phyloP scores from a whole-genome alignment of 352 stramenopile genomes.

The Elongisporangium anandrum region DNA sequence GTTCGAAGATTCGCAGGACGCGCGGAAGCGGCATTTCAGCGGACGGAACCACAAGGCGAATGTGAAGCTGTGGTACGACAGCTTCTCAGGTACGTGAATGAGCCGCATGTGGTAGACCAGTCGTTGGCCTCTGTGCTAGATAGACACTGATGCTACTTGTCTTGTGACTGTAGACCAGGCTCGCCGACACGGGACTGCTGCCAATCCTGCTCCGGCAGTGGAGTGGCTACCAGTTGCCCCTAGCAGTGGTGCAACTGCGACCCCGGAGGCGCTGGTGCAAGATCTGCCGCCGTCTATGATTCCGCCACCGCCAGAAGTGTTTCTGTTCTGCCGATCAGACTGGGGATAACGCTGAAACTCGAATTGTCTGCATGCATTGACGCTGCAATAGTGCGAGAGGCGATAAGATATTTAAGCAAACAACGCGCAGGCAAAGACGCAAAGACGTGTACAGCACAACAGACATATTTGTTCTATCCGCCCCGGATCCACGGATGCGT shows the following conservation, averaged over 20 bases:
- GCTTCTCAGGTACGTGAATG: conserved; percentile 46
- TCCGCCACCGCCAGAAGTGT: conserved; percentile 43
- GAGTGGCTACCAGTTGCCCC: conserved; percentile 1
- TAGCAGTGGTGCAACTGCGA: not conserved
- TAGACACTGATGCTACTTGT: not conserved
- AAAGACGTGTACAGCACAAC: not conserved
- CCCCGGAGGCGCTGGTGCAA: conserved; percentile 8
- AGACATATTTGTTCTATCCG: conserved; percentile 24
- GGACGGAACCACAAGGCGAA: conserved; percentile 77
- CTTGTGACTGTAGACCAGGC: conserved; percentile 36
- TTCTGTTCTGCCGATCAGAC: conserved; percentile 37
- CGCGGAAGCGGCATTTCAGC: conserved; percentile 54
- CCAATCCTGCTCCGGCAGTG: not conserved
- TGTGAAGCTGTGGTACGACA: conserved; percentile 85
- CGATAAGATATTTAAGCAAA: not conserved
- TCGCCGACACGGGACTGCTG: conserved; percentile 11
- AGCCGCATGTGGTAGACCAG: no score
- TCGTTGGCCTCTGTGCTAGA: no score
- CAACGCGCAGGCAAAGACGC: not conserved
- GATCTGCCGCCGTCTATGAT: conserved; percentile 73
- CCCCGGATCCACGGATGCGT: conserved; percentile 79
- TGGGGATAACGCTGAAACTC: conserved; percentile 38
- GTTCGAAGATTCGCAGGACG: conserved; percentile 75
- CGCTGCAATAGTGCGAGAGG: not conserved
- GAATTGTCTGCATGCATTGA: not conserved